Base-by-base conservation (phyloP, 176 grass and related monocot genomes). In the Miscanthus lutarioriparius region DNA sequence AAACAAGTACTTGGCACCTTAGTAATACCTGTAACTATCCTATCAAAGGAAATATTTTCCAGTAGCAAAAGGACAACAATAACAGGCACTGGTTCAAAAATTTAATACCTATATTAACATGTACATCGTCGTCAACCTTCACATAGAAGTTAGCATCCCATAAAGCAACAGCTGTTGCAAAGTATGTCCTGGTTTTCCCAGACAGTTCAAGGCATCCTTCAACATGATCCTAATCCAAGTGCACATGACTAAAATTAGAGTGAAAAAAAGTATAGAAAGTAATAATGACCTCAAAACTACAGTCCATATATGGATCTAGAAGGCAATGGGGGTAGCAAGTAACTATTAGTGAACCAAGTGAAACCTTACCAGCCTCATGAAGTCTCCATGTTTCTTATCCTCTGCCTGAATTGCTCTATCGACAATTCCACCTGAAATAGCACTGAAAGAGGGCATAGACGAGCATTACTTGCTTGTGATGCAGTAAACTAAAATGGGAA, bases 101-200 rank as follows among this genome's bases (percentile, higher is more conserved):
- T 59, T 35, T 20, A 85, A 82, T 89, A 97, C 95, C 92, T 82
- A 97, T 97, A 88, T 97, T 97, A 80, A 97, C 95, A 82, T 97
- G 95, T n/a, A 97, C 92, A 33, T 97, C 92, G 14, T 97, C 92
- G 35, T 97, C 95, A 63, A 97, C 95, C 67, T 97, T 97, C 49
- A 94, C 85, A 62, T 97, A 97, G 81, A 94, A 97, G 56, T 97
- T 89, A 74, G 92, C 95, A 66, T 97, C 95, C 95, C 95, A 97
- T 72, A 91, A 80, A 85, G 95, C 88, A 38, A 94, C 86, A 89
- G 95, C 90, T n/a, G 86, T 92, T 16, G 92, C 86, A 92, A 97
- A 94, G 41, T 97, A 97, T 62, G 90, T 67, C 83, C 89, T 97
- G 33, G 95, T 97, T 86, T 97, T 97, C 11, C 90, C 92, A 2